Conservation (phyloP, 768 basidiomycete species). For the Leccinum subgranulosum region DNA sequence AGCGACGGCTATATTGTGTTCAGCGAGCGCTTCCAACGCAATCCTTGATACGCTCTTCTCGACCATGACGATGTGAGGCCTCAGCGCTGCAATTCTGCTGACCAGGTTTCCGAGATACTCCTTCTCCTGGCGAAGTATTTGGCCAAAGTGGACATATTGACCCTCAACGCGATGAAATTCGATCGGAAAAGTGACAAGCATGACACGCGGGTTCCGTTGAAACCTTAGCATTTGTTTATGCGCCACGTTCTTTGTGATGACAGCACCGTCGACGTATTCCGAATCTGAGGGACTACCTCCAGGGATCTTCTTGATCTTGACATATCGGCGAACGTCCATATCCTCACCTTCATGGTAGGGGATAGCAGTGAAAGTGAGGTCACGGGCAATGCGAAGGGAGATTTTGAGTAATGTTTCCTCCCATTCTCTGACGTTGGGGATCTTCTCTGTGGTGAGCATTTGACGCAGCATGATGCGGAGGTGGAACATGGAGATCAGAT, state of each 20-base stretch:
- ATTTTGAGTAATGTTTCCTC: conserved; percentile 78
- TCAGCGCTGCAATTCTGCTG: conserved; percentile 82
- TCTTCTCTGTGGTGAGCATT: conserved; percentile 77
- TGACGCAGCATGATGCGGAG: conserved; percentile 89
- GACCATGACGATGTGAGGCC: conserved; percentile 90
- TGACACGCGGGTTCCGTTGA: conserved; percentile 84
- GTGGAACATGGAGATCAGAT: conserved; percentile 83
- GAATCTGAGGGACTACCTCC: conserved; percentile 90
- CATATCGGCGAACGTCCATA: conserved; percentile 92
- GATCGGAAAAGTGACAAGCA: conserved; percentile 93
- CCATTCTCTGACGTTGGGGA: conserved; percentile 86
- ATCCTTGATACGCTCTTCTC: conserved; percentile 89
- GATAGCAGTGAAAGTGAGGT: conserved; percentile 71
- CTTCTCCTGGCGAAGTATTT: conserved; percentile 88
- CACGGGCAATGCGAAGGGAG: conserved; percentile 81
- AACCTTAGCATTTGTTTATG: conserved; percentile 91
- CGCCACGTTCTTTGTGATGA: conserved; percentile 97
- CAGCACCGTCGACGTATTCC: conserved; percentile 94
- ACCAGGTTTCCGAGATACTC: conserved; percentile 89
- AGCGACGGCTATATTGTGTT: conserved; percentile 87
- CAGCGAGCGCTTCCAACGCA: conserved; percentile 82
- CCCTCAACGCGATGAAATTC: conserved; percentile 93
- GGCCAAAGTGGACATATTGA: conserved; percentile 90
- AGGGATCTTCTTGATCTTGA: conserved; percentile 98
- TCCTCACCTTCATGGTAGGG: conserved; percentile 82